Conservation (phyloP, 768 basidiomycete genomes). For the Podaxis sp. region DNA sequence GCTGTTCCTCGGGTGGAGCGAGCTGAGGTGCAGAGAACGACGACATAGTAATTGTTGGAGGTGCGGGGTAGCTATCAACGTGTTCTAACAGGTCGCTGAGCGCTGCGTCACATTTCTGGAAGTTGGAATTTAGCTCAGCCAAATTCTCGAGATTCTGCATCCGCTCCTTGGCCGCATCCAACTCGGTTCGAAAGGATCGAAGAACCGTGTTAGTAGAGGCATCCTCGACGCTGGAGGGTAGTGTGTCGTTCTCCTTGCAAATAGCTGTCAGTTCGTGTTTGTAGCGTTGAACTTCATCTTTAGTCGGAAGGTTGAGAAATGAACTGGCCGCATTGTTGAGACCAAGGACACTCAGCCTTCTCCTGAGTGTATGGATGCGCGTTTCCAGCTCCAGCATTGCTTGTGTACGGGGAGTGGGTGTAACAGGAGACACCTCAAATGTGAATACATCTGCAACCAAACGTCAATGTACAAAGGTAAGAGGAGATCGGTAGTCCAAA, state of each 20-base stretch:
- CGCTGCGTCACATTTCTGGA: conserved; percentile 63
- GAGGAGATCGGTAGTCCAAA: conserved; percentile 3
- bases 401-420: conserved; percentile 27
- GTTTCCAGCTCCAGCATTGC: conserved; percentile 43
- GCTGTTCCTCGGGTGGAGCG: conserved; percentile 61
- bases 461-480: background rate
- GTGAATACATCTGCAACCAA: conserved; percentile 55
- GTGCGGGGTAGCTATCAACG: conserved; percentile 75
- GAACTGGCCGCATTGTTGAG: conserved; percentile 53
- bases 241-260: conserved; percentile 34
- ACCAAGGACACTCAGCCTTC: conserved; percentile 54
- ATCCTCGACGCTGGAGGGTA: conserved; percentile 42
- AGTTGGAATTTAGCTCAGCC: conserved; percentile 43
- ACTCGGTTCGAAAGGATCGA: conserved; percentile 54
- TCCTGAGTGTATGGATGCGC: conserved; percentile 50
- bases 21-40: conserved; percentile 40
- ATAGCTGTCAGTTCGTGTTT: conserved; percentile 43
- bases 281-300: conserved; percentile 43
- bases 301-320: conserved; percentile 44
- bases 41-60: conserved; percentile 46
- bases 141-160: conserved; percentile 51
- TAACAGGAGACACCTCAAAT: conserved; percentile 30
- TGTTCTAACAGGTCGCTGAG: conserved; percentile 84
- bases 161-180: conserved; percentile 45
- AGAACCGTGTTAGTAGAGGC: conserved; percentile 50